Evolutionary conservation across 78 protist genomes (phyloP), one percentile per base, ranked within the genome.

Genomic region (Dictyostelium discoideum): DNA sequence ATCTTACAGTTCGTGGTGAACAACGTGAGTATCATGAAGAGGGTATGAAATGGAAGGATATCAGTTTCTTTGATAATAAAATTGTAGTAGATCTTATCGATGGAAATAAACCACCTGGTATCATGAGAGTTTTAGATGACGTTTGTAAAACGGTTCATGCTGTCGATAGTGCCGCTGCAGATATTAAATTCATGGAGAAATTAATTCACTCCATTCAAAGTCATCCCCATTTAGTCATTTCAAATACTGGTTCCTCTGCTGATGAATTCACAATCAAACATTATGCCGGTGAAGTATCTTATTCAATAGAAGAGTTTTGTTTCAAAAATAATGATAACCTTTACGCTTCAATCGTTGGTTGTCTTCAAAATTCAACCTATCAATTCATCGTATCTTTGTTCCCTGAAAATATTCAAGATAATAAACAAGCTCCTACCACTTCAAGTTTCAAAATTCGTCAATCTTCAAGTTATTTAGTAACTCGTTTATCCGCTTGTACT

Each of bases 11-110:
- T 26, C 96, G 97, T 92, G 78, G 90, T 16, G 99, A 98, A 86
- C 99, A 98, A 90, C 89, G 93, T 29, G 98, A 97, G 77, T 98
- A 98, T 85, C 96, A 60, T 42, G 84, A 74, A n/a, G 99, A 98
- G 69, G 99, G 98, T 42, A 92, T 99, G 85, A 82, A 94, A 65
- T 99, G 99, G 99, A 96, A 96, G 26, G 90, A 85, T 18, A 97
- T 98, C 89, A 46, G 82, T 40, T 98, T 84, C 74, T 98, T 98
- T 86, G 94, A 98, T 93, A 98, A 98, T 97, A 92, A 97, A 86
- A 81, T 98, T 42, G 98, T 97, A 69, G 97, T 98, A 65, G 99
- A 98, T 37, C 90, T 98, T 60, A 98, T 98, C 63, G 99, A 98
- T 73, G 98, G 95, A 5, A 85, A 69, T 86, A 81, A 84, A 26